A percentile compares a stretch with the other conserved stretches of the same genome.
These are phyloP conservation scores for Penicillium verrucosum DNA, from an alignment of 2,329 filamentous ascomycete genomes.

Conservation along the genomic window DNA sequence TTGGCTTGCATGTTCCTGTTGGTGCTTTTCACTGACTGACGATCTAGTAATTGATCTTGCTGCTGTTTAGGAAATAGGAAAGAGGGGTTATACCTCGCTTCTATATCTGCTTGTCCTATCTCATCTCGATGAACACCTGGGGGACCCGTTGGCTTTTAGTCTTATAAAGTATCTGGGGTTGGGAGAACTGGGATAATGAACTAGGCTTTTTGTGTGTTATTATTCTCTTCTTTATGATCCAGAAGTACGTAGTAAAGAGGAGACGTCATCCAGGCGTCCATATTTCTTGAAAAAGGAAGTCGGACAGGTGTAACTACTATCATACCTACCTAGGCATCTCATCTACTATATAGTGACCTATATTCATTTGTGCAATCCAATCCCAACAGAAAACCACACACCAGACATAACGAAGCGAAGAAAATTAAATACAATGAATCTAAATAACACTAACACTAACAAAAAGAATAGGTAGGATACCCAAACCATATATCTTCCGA, in stretches of 20 bases:
- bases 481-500: not conserved
- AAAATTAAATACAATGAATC: not conserved
- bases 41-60: conserved; percentile 9
- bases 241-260: not conserved
- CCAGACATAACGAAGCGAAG: too few relatives aligned
- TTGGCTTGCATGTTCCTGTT: not conserved
- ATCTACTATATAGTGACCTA: not conserved
- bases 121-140: not conserved
- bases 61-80: conserved; percentile 1
- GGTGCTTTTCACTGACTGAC: conserved; percentile 9
- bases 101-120: not conserved
- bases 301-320: not conserved
- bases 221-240: not conserved
- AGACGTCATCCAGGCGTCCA: not conserved
- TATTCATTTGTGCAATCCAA: not conserved
- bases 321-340: not conserved
- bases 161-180: conserved; percentile 13
- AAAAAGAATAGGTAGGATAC: not conserved
- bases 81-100: not conserved
- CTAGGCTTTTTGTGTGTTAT: not conserved
- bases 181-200: conserved; percentile 14
- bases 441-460: not conserved
- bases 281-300: not conserved
- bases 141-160: not conserved
- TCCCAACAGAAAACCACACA: not conserved